These are phyloP conservation scores for Aspergillus awamori DNA, from an alignment of 2,329 filamentous ascomycete species.

Conservation along the genomic window DNA sequence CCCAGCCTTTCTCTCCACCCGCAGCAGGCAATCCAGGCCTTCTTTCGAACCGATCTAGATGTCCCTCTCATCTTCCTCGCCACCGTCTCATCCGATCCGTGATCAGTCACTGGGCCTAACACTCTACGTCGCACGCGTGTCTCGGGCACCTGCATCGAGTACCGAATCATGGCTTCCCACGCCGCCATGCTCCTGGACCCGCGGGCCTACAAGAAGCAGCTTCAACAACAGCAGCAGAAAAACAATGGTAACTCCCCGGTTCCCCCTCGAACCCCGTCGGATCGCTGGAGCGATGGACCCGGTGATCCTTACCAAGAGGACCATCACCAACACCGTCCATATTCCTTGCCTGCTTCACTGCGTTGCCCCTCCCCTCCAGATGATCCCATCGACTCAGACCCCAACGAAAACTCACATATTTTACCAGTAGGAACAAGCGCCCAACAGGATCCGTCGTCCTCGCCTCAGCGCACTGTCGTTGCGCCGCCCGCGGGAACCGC, in stretches of 20 bases:
- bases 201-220: conserved; percentile 43
- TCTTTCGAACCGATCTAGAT: neutral
- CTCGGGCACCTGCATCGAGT: conserved; percentile 20
- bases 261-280: conserved; percentile 12
- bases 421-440: conserved; percentile 18
- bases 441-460: conserved; percentile 22
- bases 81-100: neutral
- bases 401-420: conserved; percentile 26
- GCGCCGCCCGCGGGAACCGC: conserved; percentile 31
- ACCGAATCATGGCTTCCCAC: conserved; percentile 40
- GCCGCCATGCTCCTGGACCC: conserved; percentile 50
- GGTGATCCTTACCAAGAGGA: conserved; percentile 8
- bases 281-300: conserved; percentile 13
- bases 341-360: conserved; percentile 17
- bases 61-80: neutral
- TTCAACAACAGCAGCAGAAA: conserved; percentile 30
- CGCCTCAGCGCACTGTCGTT: conserved; percentile 16
- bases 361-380: conserved; percentile 19
- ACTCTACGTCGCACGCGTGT: conserved; percentile 1
- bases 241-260: conserved; percentile 37
- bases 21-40: neutral
- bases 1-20: neutral
- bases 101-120: neutral
- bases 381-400: conserved; percentile 20
- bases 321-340: conserved; percentile 16